phyloP scores from a whole-genome alignment of 257 asterid species.

The Gynochthodes officinalis region DNA sequence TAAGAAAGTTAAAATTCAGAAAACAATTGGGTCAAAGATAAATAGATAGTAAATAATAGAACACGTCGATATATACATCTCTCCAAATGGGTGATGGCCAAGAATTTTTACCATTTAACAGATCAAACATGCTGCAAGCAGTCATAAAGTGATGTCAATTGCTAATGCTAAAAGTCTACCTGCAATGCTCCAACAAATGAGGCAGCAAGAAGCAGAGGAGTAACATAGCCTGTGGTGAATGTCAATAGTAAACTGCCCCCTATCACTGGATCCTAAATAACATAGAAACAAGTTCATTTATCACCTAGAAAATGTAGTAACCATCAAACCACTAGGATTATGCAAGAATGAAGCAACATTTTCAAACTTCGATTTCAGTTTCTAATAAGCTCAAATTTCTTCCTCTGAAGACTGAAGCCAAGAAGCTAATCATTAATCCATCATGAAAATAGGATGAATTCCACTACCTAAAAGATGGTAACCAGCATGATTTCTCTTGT shows the following conservation, averaged over 20 bases:
- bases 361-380: neutral
- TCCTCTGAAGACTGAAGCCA: neutral
- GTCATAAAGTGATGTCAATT: neutral
- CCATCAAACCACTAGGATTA: neutral
- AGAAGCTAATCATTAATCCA: neutral
- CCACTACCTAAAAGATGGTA: neutral
- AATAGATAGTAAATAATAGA: neutral
- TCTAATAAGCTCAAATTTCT: neutral
- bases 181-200: constrained; percentile 97
- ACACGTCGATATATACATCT: neutral
- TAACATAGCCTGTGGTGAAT: constrained; percentile 90
- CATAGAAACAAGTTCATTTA: neutral
- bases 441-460: neutral
- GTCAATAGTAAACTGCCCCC: constrained; percentile 90
- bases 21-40: neutral
- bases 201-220: constrained; percentile 96
- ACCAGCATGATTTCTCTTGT: neutral
- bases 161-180: constrained; percentile 37
- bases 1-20: neutral
- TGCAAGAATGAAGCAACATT: constrained; percentile 1
- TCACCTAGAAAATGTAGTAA: neutral
- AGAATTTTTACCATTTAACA: neutral
- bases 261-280: constrained; percentile 63
- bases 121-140: neutral
- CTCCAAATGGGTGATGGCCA: neutral